phyloP scores from a whole-genome alignment of 306 rosid species.

The Cicer bijugum region DNA sequence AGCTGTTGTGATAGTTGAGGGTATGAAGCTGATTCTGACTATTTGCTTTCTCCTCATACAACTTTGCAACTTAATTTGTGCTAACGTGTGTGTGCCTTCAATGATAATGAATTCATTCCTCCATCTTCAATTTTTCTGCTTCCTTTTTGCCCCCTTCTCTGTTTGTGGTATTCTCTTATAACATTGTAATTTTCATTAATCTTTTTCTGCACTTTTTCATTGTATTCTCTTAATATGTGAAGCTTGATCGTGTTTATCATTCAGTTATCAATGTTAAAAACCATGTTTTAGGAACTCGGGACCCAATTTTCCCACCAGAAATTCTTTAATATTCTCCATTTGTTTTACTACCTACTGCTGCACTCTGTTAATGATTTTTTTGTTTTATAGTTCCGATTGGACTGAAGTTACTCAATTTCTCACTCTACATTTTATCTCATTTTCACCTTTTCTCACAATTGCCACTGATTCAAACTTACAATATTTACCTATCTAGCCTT shows the following conservation, averaged over 20 bases:
- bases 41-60: conserved; percentile 4
- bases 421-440: neutral
- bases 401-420: conserved; percentile 1
- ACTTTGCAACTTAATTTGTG: conserved; percentile 30
- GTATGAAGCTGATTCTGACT: conserved; percentile 52
- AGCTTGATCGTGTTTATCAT: conserved; percentile 21
- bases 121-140: neutral
- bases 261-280: conserved; percentile 17
- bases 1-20: conserved; percentile 94
- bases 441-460: neutral
- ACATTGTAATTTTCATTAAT: neutral
- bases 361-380: neutral
- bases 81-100: neutral
- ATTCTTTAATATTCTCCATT: conserved; percentile 5
- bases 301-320: conserved; percentile 7
- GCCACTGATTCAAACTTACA: conserved; percentile 3
- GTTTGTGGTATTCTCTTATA: conserved; percentile 21
- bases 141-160: neutral
- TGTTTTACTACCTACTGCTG: neutral
- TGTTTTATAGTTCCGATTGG: neutral
- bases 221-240: neutral
- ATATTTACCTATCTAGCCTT: conserved; percentile 24
- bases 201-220: conserved; percentile 4
- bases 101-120: conserved; percentile 21
- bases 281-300: neutral